These are phyloP conservation scores for Quercus ilex DNA, from an alignment of 306 rosid species.

Conservation along the genomic window DNA sequence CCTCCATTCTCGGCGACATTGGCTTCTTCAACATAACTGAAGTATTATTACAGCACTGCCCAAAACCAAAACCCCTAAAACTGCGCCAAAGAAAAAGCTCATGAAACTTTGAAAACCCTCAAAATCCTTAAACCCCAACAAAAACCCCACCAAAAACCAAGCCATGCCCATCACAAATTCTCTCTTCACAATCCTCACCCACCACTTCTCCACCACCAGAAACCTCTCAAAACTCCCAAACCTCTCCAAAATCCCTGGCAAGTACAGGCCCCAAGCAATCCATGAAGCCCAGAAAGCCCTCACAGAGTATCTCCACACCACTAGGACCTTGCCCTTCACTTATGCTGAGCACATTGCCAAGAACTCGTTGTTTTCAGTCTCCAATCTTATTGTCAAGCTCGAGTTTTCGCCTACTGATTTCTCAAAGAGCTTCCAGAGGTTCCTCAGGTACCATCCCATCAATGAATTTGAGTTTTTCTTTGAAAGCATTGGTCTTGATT, in stretches of 20 bases:
- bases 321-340: slow-evolving; percentile 57
- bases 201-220: slow-evolving; percentile 28
- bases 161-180: slow-evolving; percentile 20
- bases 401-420: slow-evolving; percentile 36
- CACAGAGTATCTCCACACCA: slow-evolving; percentile 65
- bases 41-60: too few species aligned
- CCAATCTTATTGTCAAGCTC: slow-evolving; percentile 44
- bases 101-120: background rate
- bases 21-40: too few species aligned
- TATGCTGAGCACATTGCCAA: slow-evolving; percentile 59
- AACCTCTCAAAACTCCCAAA: slow-evolving; percentile 24
- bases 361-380: slow-evolving; percentile 44
- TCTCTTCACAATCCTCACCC: slow-evolving; percentile 24
- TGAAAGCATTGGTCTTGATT: slow-evolving; percentile 71
- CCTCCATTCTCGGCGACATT: too few species aligned
- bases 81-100: too few species aligned
- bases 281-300: slow-evolving; percentile 52
- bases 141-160: background rate
- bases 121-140: background rate
- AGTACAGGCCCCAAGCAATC: slow-evolving; percentile 41
- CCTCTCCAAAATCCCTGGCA: slow-evolving; percentile 32
- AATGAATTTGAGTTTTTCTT: slow-evolving; percentile 86
- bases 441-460: slow-evolving; percentile 75
- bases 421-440: slow-evolving; percentile 35
- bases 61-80: too few species aligned